These are phyloP conservation scores for Chaetomium olivaceum DNA, from an alignment of 2,329 filamentous ascomycete genomes.

Conservation along the genomic window DNA sequence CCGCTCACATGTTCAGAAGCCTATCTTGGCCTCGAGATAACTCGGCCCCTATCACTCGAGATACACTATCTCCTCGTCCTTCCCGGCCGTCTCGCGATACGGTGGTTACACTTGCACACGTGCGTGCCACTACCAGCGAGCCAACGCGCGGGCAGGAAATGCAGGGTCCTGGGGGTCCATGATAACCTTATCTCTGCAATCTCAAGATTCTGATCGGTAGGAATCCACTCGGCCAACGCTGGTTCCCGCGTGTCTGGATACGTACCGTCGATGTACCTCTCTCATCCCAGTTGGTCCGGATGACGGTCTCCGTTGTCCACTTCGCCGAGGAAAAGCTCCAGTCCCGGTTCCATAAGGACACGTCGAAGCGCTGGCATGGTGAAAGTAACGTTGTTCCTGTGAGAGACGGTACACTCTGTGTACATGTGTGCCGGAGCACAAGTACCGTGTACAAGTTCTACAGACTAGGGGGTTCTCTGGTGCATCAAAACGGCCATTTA, in stretches of 20 bases:
- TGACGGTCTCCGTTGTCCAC: background rate
- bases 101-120: background rate
- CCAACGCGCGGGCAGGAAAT: background rate
- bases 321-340: background rate
- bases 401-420: background rate
- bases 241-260: background rate
- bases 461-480: background rate
- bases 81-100: background rate
- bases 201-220: background rate
- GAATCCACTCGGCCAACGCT: conserved; percentile 1
- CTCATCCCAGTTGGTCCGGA: background rate
- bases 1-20: background rate
- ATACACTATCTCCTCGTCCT: background rate
- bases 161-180: conserved; percentile 1
- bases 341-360: background rate
- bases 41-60: background rate
- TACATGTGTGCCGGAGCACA: background rate
- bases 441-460: background rate
- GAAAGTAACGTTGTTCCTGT: background rate
- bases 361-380: background rate
- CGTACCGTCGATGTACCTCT: background rate
- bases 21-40: background rate
- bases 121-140: background rate
- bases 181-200: conserved; percentile 17
- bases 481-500: background rate